These are phyloP conservation scores for Scheffersomyces cryptocercus DNA, from an alignment of 1,139 yeast genomes.

Conservation along the genomic window DNA sequence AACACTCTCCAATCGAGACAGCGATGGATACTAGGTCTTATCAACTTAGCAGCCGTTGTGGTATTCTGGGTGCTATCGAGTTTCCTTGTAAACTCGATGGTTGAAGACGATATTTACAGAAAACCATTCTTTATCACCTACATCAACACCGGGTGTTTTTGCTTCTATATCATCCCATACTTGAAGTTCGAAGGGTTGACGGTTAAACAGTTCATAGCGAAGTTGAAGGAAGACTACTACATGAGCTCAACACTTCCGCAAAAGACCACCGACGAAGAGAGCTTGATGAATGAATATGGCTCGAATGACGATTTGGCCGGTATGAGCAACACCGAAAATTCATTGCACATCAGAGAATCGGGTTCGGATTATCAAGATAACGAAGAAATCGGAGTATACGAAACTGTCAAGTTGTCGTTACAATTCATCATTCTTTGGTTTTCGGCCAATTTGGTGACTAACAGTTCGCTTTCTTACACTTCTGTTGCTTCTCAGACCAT, in stretches of 20 bases:
- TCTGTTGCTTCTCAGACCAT: constrained; percentile 94
- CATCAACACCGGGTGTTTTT: constrained; percentile 82
- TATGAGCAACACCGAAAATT: constrained; percentile 16
- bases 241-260: constrained; percentile 1
- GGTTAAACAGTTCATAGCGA: constrained; percentile 22
- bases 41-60: constrained; percentile 72
- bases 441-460: constrained; percentile 81
- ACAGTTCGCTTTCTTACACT: constrained; percentile 83
- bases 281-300: constrained; percentile 17
- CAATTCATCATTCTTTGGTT: constrained; percentile 91
- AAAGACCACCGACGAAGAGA: constrained; percentile 7
- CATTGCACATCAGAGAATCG: constrained; percentile 5
- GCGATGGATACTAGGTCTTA: constrained; percentile 75
- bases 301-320: constrained; percentile 21
- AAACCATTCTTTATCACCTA: constrained; percentile 96
- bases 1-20: constrained; percentile 28
- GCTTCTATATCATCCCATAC: constrained; percentile 73
- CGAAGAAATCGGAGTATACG: constrained; percentile 32
- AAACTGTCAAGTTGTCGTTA: constrained; percentile 64
- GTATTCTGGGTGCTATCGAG: constrained; percentile 88
- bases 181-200: constrained; percentile 25
- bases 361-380: constrained; percentile 8
- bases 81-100: constrained; percentile 71
- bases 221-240: constrained; percentile 23
- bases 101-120: constrained; percentile 67